These are phyloP conservation scores for Chloranthus sessilifolius DNA, from an alignment of 164 flowering plant species.

Conservation along the genomic window DNA sequence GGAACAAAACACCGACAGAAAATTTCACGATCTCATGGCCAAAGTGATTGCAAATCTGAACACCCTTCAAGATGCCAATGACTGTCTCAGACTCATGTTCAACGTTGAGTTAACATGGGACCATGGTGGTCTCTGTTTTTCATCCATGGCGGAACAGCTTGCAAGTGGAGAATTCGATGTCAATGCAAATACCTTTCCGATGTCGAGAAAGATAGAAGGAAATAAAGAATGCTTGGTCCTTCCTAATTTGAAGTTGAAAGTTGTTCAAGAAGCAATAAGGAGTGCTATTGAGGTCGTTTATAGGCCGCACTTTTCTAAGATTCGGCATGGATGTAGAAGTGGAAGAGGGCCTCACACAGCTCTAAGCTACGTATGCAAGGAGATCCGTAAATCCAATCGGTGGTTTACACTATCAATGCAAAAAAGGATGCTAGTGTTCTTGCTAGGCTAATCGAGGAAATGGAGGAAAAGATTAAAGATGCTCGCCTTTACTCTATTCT, in stretches of 20 bases:
- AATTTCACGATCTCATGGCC: constrained; percentile 53
- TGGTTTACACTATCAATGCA: constrained; percentile 58
- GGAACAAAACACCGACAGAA: constrained; percentile 59
- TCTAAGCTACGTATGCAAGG: constrained; percentile 61
- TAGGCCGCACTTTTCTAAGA: constrained; percentile 74
- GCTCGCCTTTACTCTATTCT: constrained; percentile 38
- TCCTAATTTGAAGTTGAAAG: constrained; percentile 64
- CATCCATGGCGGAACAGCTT: constrained; percentile 62
- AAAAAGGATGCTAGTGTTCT: constrained; percentile 53
- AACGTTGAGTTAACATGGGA: constrained; percentile 42
- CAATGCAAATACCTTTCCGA: constrained; percentile 43
- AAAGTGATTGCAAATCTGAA: constrained; percentile 68
- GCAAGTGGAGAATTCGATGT: constrained; percentile 48
- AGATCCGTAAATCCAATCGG: constrained; percentile 59
- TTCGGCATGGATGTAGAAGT: constrained; percentile 88
- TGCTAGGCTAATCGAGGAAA: constrained; percentile 42
- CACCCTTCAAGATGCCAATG: constrained; percentile 74
- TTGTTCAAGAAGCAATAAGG: constrained; percentile 81
- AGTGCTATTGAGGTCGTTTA: constrained; percentile 79
- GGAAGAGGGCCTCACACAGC: constrained; percentile 74
- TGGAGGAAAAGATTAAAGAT: constrained; percentile 76
- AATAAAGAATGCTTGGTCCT: constrained; percentile 57
- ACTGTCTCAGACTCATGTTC: constrained; percentile 54
- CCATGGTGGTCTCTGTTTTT: constrained; percentile 35
- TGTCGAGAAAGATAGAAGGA: constrained; percentile 46